Evolutionary conservation across 495 filamentous ascomycete genomes (phyloP), one percentile per base, ranked within the genome.

Genomic region (Cercophora sp.): DNA sequence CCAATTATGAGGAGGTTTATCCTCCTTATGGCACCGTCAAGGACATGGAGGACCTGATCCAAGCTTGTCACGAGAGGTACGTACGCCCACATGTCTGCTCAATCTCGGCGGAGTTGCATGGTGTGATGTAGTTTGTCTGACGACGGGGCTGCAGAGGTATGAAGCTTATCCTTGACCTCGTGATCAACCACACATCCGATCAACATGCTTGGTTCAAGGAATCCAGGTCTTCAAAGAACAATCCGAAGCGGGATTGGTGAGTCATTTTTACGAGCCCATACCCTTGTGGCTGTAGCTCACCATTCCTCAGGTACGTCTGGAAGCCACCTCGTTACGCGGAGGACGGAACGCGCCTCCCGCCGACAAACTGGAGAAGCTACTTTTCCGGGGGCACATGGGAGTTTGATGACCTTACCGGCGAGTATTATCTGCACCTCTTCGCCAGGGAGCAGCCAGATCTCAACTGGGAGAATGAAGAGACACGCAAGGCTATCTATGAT

Each of bases 181-280:
- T 90, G 0, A 79, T 88, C 31, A 90, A 91, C 57, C 87, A 90
- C 64, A 88, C 85, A n/a, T 84, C 79, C n/a, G 81, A 87, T 51
- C 76, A 88, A 68, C 85, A 88, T 57, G 75, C 76, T 24, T 90
- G 87, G 86, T 91, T 91, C 67, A 71, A 80, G 56, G 76, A 87
- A 47, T 85, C 84, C 5, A 72, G 81, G 39, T 78, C 74, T 15
- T 82, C 79, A 16, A 83, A 74, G 55, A 70, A 78, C 44, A 84
- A 75, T 53, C 67, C 79, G 32, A 88, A 85, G 61, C 70, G 82
- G 1, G 77, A 88, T 61, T 89, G 82, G 80, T 60, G 34, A 20
- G 25, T 35, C 9, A 25, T 29, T 2, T 9, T 24, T 27, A 15
- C 3, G 10, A 1, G 3, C 22, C 3, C 11, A 2, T n/a, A 15